Evolutionary conservation across 768 basidiomycete species (phyloP).

Genomic region (Boletus eberwhitei): DNA sequence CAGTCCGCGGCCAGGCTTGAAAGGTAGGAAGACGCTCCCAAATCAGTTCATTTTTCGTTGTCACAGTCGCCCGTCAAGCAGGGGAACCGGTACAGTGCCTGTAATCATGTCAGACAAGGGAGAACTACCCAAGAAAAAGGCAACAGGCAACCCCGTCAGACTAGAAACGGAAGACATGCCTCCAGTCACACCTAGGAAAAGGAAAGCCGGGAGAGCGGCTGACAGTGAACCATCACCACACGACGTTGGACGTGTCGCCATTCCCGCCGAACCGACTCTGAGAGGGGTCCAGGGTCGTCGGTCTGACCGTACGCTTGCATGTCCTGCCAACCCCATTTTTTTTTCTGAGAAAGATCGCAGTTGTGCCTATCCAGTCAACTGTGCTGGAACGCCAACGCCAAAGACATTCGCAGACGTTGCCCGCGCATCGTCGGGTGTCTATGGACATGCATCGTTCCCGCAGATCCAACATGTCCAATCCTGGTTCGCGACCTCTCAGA

Average conservation of each 20-base stretch:
- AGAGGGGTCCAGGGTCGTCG: slow-evolving; percentile 25
- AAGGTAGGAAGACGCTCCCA: slow-evolving; percentile 23
- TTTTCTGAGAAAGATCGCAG: slow-evolving; percentile 16
- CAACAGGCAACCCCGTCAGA: slow-evolving; percentile 9
- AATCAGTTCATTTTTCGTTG: slow-evolving; percentile 22
- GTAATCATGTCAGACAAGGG: slow-evolving; percentile 28
- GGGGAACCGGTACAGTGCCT: slow-evolving; percentile 5
- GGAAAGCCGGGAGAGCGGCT: slow-evolving; percentile 21
- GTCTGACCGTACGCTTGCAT: slow-evolving; percentile 24
- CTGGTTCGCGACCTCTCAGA: slow-evolving; percentile 24
- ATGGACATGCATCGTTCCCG: slow-evolving; percentile 26
- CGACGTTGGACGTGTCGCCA: slow-evolving; percentile 7
- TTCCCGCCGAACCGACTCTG: slow-evolving; percentile 13
- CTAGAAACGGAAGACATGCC: slow-evolving; percentile 17
- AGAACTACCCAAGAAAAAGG: slow-evolving; percentile 23
- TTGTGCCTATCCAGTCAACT: slow-evolving; percentile 18
- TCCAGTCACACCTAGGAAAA: slow-evolving; percentile 23
- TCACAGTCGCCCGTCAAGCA: slow-evolving; percentile 15
- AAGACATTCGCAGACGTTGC: slow-evolving; percentile 18
- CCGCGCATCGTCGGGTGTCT: slow-evolving; percentile 25
- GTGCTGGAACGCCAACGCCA: slow-evolving; percentile 27
- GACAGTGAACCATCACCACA: slow-evolving; percentile 14
- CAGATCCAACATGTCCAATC: slow-evolving; percentile 19
- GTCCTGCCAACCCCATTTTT: background rate
- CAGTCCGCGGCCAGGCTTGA: slow-evolving; percentile 13